Base-by-base conservation (phyloP, 495 filamentous ascomycete genomes). In the Penicillium waksmanii region DNA sequence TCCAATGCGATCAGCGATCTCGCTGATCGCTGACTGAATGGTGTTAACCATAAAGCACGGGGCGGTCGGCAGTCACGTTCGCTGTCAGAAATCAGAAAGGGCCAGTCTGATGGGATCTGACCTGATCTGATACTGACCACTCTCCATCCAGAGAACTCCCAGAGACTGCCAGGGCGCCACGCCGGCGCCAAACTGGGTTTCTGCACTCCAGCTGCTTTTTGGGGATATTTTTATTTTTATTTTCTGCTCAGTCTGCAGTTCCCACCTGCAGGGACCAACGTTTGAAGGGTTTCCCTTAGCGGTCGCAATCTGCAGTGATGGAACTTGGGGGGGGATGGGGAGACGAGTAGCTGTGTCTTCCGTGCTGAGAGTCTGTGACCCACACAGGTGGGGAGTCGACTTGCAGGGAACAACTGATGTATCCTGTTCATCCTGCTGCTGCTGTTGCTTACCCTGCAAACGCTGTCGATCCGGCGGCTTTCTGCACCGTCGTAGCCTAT, bases 171-270 rank as follows among this genome's bases (percentile, higher is more conserved):
- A 63, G 56, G 59, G 63, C 63, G 63, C 51, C 55, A 66, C 63
- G 63, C 63, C 53, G 56, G 63, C 58, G 63, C 42, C 59, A 62
- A 56, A 33, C 19, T 25, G 42, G 19, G 11, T 56, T 55, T 36
- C 50, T 19, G 38, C 27, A 23, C 23, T 3, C 23, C 23, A 23
- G 18, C 4, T 21, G n/a, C 18, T 21, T 46, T 46, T 46, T 23
- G 23, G 23, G 23, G 42, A 5, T 38, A 38, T 38, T 44, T 21
- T 17, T 44, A n/a, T 44, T 44, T 31, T 31, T 31, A 31, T 9
- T 31, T 8, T 8, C 8, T 4, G 27, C 27, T 31, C 27, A 31
- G 27, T 9, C 27, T 31, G 27, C 27, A 31, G 27, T 31, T 31
- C 27, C 27, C 27, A 5, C 27, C 27, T 31, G 27, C 27, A 31